phyloP scores from a whole-genome alignment of 106 monocot genomes.

The Ottelia alismoides region DNA sequence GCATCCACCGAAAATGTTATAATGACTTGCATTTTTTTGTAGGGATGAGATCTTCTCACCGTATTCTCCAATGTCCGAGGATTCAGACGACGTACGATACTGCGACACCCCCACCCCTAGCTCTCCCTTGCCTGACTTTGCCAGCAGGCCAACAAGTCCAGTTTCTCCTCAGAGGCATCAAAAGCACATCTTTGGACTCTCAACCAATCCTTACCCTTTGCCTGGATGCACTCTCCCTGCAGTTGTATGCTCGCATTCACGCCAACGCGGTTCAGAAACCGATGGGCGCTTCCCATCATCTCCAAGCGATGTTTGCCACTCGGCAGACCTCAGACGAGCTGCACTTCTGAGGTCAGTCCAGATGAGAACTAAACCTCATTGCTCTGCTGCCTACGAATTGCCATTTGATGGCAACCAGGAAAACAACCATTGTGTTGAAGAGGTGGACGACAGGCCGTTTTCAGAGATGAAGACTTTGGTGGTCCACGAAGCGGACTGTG shows the following conservation, averaged over 20 bases:
- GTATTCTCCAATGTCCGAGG: slow-evolving; percentile 95
- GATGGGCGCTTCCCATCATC: slow-evolving; percentile 83
- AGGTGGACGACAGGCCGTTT: slow-evolving; percentile 21
- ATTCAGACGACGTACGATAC: slow-evolving; percentile 69
- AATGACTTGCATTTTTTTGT: slow-evolving; percentile 8
- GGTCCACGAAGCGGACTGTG: too few relatives aligned
- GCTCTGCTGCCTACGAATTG: slow-evolving; percentile 28
- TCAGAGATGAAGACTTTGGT: slow-evolving; percentile 25
- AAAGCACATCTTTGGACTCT: slow-evolving; percentile 3
- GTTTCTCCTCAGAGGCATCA: slow-evolving; percentile 61
- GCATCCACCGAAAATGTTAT: too few relatives aligned
- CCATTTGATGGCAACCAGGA: slow-evolving; percentile 24
- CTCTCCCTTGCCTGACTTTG: slow-evolving; percentile 20
- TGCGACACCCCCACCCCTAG: slow-evolving; percentile 22
- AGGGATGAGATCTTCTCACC: slow-evolving; percentile 61
- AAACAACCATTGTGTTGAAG: slow-evolving; percentile 26
- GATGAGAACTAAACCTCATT: slow-evolving; percentile 62
- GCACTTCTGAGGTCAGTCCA: slow-evolving; percentile 85
- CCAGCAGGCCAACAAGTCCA: slow-evolving; percentile 35
- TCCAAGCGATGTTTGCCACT: slow-evolving; percentile 82
- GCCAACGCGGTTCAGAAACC: slow-evolving; percentile 57
- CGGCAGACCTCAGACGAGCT: slow-evolving; percentile 52
- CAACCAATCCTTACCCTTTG: slow-evolving; percentile 16
- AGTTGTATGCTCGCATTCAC: slow-evolving; percentile 40
- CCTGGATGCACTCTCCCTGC: slow-evolving; percentile 33